A percentile compares a stretch with the other conserved stretches of the same genome.
These are phyloP conservation scores for Cercospora nicotianae DNA, from an alignment of 2,329 filamentous ascomycete genomes.

Conservation along the genomic window DNA sequence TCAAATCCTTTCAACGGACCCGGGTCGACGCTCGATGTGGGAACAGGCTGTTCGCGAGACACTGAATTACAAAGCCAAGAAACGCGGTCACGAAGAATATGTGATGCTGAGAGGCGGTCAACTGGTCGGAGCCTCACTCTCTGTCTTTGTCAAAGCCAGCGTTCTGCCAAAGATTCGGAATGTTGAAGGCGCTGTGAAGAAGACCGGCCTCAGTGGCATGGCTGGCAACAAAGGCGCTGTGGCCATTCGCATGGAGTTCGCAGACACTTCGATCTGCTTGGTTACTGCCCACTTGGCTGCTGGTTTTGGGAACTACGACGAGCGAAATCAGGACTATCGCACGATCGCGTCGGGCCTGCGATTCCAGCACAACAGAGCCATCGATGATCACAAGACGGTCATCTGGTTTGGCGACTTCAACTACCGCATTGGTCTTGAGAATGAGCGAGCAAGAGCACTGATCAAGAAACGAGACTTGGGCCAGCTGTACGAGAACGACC, in stretches of 20 bases:
- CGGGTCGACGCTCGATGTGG: slow-evolving; percentile 80
- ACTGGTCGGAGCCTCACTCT: slow-evolving; percentile 87
- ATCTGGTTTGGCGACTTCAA: slow-evolving; percentile 99
- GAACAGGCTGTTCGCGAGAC: slow-evolving; percentile 76
- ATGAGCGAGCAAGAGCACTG: slow-evolving; percentile 73
- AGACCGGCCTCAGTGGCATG: slow-evolving; percentile 92
- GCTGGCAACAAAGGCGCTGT: slow-evolving; percentile 98
- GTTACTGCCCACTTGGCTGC: slow-evolving; percentile 95
- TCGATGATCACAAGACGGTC: slow-evolving; percentile 87
- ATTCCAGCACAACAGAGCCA: slow-evolving; percentile 86
- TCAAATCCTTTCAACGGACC: slow-evolving; percentile 98
- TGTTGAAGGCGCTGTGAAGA: slow-evolving; percentile 93
- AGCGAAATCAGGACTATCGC: slow-evolving; percentile 88
- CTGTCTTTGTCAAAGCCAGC: slow-evolving; percentile 83
- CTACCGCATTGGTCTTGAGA: slow-evolving; percentile 84
- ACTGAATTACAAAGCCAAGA: slow-evolving; percentile 69
- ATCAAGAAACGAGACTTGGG: slow-evolving; percentile 73
- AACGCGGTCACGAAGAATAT: slow-evolving; percentile 71
- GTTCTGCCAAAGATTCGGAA: slow-evolving; percentile 84
- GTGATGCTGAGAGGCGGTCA: slow-evolving; percentile 89
- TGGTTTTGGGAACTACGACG: slow-evolving; percentile 94
- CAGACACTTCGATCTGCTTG: slow-evolving; percentile 88
- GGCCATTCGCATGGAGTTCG: slow-evolving; percentile 92
- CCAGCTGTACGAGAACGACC: slow-evolving; percentile 85
- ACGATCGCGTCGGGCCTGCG: slow-evolving; percentile 84